Conservation (phyloP, 2,329 filamentous ascomycete genomes). For the Fusarium chaquense region DNA sequence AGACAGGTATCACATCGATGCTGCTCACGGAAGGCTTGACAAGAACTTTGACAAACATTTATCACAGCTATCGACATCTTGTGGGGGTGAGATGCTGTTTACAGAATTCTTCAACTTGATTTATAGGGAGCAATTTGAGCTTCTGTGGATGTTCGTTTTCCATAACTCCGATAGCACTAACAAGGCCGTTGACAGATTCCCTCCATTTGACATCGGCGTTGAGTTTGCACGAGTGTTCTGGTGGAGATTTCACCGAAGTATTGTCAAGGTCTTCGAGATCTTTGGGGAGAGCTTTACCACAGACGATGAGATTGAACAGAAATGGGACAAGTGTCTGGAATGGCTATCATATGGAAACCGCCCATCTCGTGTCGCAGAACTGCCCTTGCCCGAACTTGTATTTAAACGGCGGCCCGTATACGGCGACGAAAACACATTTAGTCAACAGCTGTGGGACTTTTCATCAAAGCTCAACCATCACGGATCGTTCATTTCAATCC, state of each 20-base stretch:
- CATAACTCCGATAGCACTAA: background rate
- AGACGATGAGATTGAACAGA: background rate
- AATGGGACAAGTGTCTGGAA: background rate
- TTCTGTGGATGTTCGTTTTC: background rate
- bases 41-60: background rate
- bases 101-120: background rate
- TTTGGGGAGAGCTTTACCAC: rapidly evolving
- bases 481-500: background rate
- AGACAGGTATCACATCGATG: rapidly evolving
- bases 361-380: rapidly evolving
- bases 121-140: background rate
- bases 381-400: background rate
- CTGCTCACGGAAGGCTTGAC: background rate
- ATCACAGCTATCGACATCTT: rapidly evolving
- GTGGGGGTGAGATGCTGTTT: rapidly evolving
- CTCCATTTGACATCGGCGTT: rapidly evolving
- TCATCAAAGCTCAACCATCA: background rate
- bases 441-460: rapidly evolving
- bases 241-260: background rate
- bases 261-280: background rate
- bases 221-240: background rate
- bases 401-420: rapidly evolving
- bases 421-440: rapidly evolving
- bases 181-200: rapidly evolving
- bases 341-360: background rate